These are phyloP conservation scores for Calonectria hongkongensis DNA, from an alignment of 2,329 filamentous ascomycete species.

Conservation along the genomic window DNA sequence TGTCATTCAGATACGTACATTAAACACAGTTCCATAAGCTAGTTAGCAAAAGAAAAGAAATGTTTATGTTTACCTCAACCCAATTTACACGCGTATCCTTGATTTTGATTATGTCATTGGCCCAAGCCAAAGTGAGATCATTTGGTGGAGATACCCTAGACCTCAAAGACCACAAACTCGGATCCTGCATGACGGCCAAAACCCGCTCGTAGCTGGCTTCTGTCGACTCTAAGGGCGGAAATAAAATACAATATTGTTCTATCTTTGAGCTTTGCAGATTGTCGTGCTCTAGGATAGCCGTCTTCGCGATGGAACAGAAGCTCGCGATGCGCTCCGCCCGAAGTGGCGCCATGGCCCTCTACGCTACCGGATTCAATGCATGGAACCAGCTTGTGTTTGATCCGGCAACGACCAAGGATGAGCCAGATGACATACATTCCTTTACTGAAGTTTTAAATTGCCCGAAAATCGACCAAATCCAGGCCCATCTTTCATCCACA, in stretches of 20 bases:
- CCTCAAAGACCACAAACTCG: not conserved
- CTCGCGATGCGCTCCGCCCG: slow-evolving; percentile 35
- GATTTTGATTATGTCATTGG: slow-evolving; percentile 20
- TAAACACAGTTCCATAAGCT: not conserved
- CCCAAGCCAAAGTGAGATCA: not conserved
- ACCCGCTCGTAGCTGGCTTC: not conserved
- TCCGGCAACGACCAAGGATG: slow-evolving; percentile 42
- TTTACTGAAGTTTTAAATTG: slow-evolving; percentile 67
- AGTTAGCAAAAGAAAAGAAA: not conserved
- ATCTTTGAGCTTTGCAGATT: not conserved
- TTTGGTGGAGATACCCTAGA: slow-evolving; percentile 25
- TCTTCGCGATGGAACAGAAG: slow-evolving; percentile 24
- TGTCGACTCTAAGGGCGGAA: not conserved
- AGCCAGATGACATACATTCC: slow-evolving; percentile 66
- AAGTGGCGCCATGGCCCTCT: slow-evolving; percentile 66
- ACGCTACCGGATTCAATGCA: slow-evolving; percentile 75
- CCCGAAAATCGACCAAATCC: slow-evolving; percentile 59
- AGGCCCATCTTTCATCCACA: slow-evolving; percentile 66
- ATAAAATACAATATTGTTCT: too few species aligned
- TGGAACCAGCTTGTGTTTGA: slow-evolving; percentile 72
- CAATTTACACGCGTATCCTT: not conserved
- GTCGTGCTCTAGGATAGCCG: not conserved
- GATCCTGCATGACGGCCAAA: not conserved
- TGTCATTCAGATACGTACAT: slow-evolving; percentile 37
- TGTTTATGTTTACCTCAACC: not conserved